Conservation (phyloP, 257 asterid species). For the Scutellaria minor region DNA sequence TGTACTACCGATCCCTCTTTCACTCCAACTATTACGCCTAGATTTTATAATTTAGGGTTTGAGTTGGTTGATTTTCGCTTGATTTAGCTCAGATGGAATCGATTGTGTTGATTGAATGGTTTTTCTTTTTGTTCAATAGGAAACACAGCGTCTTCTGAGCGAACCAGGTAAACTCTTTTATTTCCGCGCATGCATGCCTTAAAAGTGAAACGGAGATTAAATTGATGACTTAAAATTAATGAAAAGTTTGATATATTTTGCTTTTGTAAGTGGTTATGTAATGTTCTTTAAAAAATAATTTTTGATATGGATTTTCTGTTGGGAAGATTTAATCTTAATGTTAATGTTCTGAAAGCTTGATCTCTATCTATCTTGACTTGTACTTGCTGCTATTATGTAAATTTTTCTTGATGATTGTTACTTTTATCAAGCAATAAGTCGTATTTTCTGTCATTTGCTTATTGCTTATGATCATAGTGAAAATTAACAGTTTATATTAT, state of each 20-base stretch:
- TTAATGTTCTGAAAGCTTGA: not conserved
- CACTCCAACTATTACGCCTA: conserved; percentile 37
- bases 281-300: not conserved
- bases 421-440: not conserved
- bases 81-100: not conserved
- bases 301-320: not conserved
- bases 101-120: conserved; percentile 26
- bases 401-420: not conserved
- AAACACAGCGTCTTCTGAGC: conserved; percentile 98
- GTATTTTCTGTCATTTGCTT: not conserved
- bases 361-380: not conserved
- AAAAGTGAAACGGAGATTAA: conserved; percentile 22
- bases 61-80: conserved; percentile 26
- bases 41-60: conserved; percentile 29
- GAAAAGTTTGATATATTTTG: not conserved
- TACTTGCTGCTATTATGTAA: not conserved
- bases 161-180: conserved; percentile 74
- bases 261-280: not conserved
- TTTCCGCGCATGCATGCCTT: conserved; percentile 25
- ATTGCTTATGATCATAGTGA: conserved; percentile 6
- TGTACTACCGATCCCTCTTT: conserved; percentile 52
- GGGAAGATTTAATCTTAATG: conserved; percentile 5
- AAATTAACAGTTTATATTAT: not conserved
- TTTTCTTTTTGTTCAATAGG: conserved; percentile 51
- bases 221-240: not conserved